These are phyloP conservation scores for Laetiporus sulphureus DNA, from an alignment of 1,284 basidiomycete species.

Conservation along the genomic window DNA sequence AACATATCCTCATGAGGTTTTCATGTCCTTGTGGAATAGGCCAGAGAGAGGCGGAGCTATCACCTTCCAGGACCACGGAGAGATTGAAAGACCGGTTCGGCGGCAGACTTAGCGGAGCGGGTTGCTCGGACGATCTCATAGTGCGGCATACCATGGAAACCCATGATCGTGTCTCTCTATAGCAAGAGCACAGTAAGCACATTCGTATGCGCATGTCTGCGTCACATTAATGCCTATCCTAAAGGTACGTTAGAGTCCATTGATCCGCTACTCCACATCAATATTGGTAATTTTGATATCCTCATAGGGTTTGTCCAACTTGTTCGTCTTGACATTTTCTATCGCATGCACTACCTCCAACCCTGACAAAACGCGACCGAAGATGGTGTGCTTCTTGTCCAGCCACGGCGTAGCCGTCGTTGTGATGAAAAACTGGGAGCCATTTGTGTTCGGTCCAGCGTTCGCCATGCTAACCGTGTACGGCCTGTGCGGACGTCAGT, in stretches of 20 bases:
- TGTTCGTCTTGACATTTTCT: slow-evolving; percentile 66
- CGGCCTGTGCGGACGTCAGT: slow-evolving; percentile 44
- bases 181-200: no score
- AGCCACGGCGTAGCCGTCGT: slow-evolving; percentile 95
- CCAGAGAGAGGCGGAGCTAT: slow-evolving; percentile 13
- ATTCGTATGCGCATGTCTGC: no score
- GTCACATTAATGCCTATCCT: no score
- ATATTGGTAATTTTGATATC: slow-evolving; percentile 87
- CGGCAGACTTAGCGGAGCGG: slow-evolving; percentile 6
- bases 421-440: slow-evolving; percentile 98
- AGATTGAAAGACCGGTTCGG: slow-evolving; percentile 10
- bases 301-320: slow-evolving; percentile 83
- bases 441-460: slow-evolving; percentile 90
- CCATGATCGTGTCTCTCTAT: slow-evolving; percentile 22
- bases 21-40: slow-evolving; percentile 31
- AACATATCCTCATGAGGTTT: slow-evolving; percentile 33
- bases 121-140: slow-evolving; percentile 6
- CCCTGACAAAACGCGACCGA: slow-evolving; percentile 68
- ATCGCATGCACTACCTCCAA: slow-evolving; percentile 56
- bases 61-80: slow-evolving; percentile 12
- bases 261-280: slow-evolving; percentile 45
- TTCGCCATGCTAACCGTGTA: slow-evolving; percentile 99
- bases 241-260: no score
- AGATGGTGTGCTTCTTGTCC: slow-evolving; percentile 95
- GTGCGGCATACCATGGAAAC: slow-evolving; percentile 16